Evolutionary conservation across 768 basidiomycete species (phyloP).

Genomic region (Termitomyces titanicus): DNA sequence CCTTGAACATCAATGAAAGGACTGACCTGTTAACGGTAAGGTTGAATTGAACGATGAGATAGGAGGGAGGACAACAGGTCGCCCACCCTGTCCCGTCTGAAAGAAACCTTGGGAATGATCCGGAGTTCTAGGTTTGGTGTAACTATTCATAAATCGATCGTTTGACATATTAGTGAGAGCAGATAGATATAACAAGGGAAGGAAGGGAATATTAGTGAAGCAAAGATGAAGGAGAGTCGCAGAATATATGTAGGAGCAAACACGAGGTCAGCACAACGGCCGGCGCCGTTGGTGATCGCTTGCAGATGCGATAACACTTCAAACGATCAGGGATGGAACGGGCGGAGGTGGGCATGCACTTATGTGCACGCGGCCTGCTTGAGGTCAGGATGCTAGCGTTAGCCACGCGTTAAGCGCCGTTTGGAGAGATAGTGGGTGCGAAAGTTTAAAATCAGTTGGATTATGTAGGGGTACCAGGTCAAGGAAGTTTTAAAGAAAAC

Average conservation of each 20-base stretch:
- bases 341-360: conserved; percentile 43
- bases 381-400: conserved; percentile 28
- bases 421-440: conserved; percentile 14
- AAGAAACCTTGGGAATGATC: conserved; percentile 69
- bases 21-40: conserved; percentile 90
- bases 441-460: conserved; percentile 17
- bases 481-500: conserved; percentile 30
- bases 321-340: conserved; percentile 40
- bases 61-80: conserved; percentile 85
- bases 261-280: conserved; percentile 21
- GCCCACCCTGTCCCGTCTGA: conserved; percentile 84
- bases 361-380: conserved; percentile 43
- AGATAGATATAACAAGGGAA: conserved; percentile 56
- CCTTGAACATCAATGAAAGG: conserved; percentile 47
- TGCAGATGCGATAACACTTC: conserved; percentile 33
- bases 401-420: conserved; percentile 28
- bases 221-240: conserved; percentile 41
- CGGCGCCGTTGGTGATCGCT: conserved; percentile 12
- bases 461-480: conserved; percentile 17
- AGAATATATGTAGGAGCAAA: conserved; percentile 42
- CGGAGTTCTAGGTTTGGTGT: conserved; percentile 69
- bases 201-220: conserved; percentile 52
- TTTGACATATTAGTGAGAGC: conserved; percentile 67
- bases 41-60: conserved; percentile 81
- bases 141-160: conserved; percentile 61